Base-by-base conservation (phyloP, 768 basidiomycete species). In the Serendipita sp. region DNA sequence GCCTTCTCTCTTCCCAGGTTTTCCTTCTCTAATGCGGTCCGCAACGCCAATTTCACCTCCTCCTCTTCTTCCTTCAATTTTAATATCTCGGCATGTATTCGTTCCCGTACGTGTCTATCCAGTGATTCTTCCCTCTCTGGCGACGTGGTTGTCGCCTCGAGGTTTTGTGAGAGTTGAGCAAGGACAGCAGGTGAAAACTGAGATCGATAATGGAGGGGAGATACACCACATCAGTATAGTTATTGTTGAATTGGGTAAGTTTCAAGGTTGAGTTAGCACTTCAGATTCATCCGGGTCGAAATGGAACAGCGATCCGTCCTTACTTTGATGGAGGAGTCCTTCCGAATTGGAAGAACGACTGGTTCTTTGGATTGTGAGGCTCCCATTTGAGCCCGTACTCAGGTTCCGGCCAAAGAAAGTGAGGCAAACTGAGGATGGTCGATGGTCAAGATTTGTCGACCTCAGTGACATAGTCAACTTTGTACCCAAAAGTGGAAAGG, bases 161-260 rank as follows among this genome's bases (percentile, higher is more conserved):
- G 34, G 41, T 64, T 60, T 22, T 68, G 61, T 13, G 65, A 65
- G 61, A 71, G 67, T 53, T 69, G 68, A 60, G 66, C 61, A 62
- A 71, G 65, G 42, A 71, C 63, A 20, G 64, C 50, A 9, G 69
- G 68, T 3, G 68, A 68, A 66, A 71, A 71, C 70, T 70, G 64
- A 48, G 7, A n/a, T 42, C 45, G n/a, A 48, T 9, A 48, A 28
- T 20, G n/a, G 5, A 48, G 45, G 20, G 5, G 9, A 48, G n/a
- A 48, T 5, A 9, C 20, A 48, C 7, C 14, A 38, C 14, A 14
- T 38, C 38, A 38, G 38, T 38, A 38, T 38, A 7, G 5, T 5
- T 14, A 38, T 38, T 0, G 14, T 38, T 38, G 38, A 38, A 38
- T 7, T 5, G 38, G 38, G 38, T n/a, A n/a, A 38, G 14, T 38